Conservation (phyloP, 2,329 filamentous ascomycete species). For the Esteya vermicola region DNA sequence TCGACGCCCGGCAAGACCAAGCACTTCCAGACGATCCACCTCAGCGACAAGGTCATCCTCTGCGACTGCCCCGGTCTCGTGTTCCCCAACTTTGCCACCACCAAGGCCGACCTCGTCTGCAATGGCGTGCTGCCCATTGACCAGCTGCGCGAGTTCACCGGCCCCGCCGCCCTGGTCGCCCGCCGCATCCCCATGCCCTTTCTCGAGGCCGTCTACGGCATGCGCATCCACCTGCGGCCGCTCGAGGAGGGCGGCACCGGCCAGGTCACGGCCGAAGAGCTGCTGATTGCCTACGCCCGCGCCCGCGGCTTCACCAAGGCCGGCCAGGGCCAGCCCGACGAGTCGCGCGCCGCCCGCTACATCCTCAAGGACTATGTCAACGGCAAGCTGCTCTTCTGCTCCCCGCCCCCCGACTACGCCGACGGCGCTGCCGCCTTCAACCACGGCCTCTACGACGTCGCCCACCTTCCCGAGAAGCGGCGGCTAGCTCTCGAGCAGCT, state of each 20-base stretch:
- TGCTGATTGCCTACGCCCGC: conserved; percentile 73
- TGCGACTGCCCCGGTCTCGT: conserved; percentile 98
- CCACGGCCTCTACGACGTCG: conserved; percentile 69
- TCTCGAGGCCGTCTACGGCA: conserved; percentile 85
- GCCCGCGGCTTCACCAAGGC: conserved; percentile 85
- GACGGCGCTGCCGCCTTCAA: conserved; percentile 66
- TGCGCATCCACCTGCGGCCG: conserved; percentile 69
- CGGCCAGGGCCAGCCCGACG: conserved; percentile 81
- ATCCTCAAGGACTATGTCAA: conserved; percentile 96
- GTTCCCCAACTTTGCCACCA: conserved; percentile 94
- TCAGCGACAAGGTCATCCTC: conserved; percentile 76
- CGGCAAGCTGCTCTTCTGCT: conserved; percentile 84
- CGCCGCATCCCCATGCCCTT: conserved; percentile 76
- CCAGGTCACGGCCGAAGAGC: conserved; percentile 66
- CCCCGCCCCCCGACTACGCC: conserved; percentile 56
- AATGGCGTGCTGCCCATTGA: conserved; percentile 94
- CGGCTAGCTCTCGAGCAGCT: conserved; percentile 46
- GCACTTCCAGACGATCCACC: conserved; percentile 96
- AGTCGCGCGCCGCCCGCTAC: conserved; percentile 78
- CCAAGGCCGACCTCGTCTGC: conserved; percentile 90
- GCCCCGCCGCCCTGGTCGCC: conserved; percentile 70
- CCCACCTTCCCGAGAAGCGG: conserved; percentile 70
- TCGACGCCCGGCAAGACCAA: conserved; percentile 97
- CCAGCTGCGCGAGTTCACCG: conserved; percentile 84
- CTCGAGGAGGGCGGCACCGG: conserved; percentile 89